Percentiles rank a stretch among this genome's conserved stretches.
Conservation (phyloP, 805 yeast species). For the Jamesozyma hellenica region DNA sequence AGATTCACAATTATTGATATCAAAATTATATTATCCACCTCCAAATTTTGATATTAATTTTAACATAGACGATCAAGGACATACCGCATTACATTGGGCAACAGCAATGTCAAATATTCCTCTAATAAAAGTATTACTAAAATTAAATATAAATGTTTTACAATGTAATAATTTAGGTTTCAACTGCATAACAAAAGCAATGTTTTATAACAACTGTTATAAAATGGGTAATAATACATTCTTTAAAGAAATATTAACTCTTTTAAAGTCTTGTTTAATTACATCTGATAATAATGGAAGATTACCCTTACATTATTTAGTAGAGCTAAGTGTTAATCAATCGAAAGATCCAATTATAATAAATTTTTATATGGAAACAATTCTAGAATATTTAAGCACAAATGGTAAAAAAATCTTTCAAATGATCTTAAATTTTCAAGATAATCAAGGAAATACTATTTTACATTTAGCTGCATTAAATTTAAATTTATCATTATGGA, state of each 20-base stretch:
- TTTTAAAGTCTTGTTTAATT: constrained; percentile 54
- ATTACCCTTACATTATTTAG: constrained; percentile 63
- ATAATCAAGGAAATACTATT: constrained; percentile 76
- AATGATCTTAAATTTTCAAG: constrained; percentile 64
- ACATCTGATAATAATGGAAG: constrained; percentile 65
- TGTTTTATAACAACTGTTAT: constrained; percentile 63
- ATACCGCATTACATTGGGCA: constrained; percentile 80
- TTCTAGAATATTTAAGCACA: constrained; percentile 34
- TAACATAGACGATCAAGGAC: constrained; percentile 70
- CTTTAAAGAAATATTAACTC: constrained; percentile 48
- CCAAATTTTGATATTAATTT: constrained; percentile 53
- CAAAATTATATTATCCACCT: constrained; percentile 46
- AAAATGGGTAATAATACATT: constrained; percentile 38
- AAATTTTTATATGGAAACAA: constrained; percentile 44
- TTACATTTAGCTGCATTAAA: constrained; percentile 57
- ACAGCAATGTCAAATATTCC: constrained; percentile 64
- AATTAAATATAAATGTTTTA: constrained; percentile 51
- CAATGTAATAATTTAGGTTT: constrained; percentile 47
- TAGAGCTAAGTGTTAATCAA: constrained; percentile 42
- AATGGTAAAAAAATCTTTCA: constrained; percentile 32
- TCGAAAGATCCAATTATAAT: constrained; percentile 40
- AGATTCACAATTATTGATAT: constrained; percentile 22
- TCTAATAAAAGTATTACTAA: constrained; percentile 44
- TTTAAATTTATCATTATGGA: constrained; percentile 25
- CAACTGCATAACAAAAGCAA: constrained; percentile 58